Conservation (phyloP, 768 basidiomycete species). For the Hypholoma fasciculare region DNA sequence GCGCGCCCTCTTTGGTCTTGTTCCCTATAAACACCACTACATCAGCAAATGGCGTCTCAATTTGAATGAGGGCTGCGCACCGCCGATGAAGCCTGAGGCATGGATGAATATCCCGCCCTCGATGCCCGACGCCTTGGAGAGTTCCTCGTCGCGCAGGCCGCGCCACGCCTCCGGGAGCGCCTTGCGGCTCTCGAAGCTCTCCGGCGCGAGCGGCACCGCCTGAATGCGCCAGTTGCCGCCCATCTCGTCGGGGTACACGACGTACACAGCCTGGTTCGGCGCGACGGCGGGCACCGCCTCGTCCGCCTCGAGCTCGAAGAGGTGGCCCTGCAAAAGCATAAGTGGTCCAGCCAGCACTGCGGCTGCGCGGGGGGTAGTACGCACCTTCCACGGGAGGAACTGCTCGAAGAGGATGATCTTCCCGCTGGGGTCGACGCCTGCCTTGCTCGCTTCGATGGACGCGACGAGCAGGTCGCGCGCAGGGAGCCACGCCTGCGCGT, state of each 20-base stretch:
- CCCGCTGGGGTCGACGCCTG: slow-evolving; percentile 64
- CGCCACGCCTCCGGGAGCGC: slow-evolving; percentile 93
- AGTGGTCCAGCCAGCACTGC: neutral
- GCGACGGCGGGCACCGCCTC: slow-evolving; percentile 35
- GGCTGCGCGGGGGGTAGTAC: neutral
- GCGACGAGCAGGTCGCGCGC: slow-evolving; percentile 76
- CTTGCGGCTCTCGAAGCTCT: slow-evolving; percentile 90
- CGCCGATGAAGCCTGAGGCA: slow-evolving; percentile 96
- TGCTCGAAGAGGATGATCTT: slow-evolving; percentile 78
- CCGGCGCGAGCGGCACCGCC: slow-evolving; percentile 79
- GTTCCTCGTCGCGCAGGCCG: slow-evolving; percentile 81
- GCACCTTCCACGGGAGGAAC: slow-evolving; percentile 88
- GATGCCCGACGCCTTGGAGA: slow-evolving; percentile 74
- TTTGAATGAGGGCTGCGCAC: slow-evolving; percentile 37
- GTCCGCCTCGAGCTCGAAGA: slow-evolving; percentile 82
- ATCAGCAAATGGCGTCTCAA: neutral
- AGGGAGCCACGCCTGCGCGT: slow-evolving; percentile 89
- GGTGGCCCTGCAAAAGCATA: slow-evolving; percentile 57
- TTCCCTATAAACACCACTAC: slow-evolving; percentile 56
- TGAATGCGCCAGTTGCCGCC: slow-evolving; percentile 86
- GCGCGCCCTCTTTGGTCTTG: slow-evolving; percentile 85
- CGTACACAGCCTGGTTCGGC: slow-evolving; percentile 68
- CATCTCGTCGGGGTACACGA: slow-evolving; percentile 87
- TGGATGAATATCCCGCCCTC: slow-evolving; percentile 90
- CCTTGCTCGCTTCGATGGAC: slow-evolving; percentile 57